Percentiles rank a stretch among this genome's conserved stretches.
phyloP scores from a whole-genome alignment of 2,329 filamentous ascomycete genomes.

The Cytospora piceicola region DNA sequence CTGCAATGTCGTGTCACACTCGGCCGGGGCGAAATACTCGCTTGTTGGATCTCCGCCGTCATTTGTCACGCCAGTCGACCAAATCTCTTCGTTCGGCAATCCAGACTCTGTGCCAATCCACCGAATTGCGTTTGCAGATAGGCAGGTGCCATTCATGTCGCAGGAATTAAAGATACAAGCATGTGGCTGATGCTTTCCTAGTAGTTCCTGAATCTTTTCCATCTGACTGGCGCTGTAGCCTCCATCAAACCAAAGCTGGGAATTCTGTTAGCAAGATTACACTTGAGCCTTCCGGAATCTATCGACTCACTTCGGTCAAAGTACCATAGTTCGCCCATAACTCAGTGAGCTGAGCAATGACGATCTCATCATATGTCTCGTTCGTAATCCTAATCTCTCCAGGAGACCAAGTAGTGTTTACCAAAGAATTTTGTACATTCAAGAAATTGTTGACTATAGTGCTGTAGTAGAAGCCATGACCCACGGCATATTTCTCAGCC shows the following conservation, averaged over 20 bases:
- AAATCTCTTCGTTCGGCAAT: constrained; percentile 35
- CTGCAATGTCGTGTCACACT: constrained; percentile 36
- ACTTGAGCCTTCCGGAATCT: too few relatives aligned
- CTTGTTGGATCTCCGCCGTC: constrained; percentile 35
- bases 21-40: constrained; percentile 34
- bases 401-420: constrained; percentile 28
- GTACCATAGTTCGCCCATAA: constrained; percentile 35
- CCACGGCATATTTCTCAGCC: constrained; percentile 35
- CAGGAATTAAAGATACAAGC: constrained; percentile 36
- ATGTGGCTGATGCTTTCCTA: constrained; percentile 33
- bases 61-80: constrained; percentile 34
- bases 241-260: constrained; percentile 38
- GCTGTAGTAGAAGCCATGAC: constrained; percentile 40
- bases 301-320: constrained; percentile 33
- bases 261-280: not conserved
- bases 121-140: constrained; percentile 33
- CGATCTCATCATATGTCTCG: constrained; percentile 35
- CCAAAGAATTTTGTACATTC: constrained; percentile 35
- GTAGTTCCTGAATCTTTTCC: constrained; percentile 32
- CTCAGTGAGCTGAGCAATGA: constrained; percentile 35
- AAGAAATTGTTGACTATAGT: constrained; percentile 40
- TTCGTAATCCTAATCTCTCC: constrained; percentile 35
- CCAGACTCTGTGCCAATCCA: constrained; percentile 36
- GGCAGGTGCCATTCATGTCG: constrained; percentile 33
- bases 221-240: constrained; percentile 34